Base-by-base conservation (phyloP, 176 grass and related monocot genomes). In the Oryza coarctata region DNA sequence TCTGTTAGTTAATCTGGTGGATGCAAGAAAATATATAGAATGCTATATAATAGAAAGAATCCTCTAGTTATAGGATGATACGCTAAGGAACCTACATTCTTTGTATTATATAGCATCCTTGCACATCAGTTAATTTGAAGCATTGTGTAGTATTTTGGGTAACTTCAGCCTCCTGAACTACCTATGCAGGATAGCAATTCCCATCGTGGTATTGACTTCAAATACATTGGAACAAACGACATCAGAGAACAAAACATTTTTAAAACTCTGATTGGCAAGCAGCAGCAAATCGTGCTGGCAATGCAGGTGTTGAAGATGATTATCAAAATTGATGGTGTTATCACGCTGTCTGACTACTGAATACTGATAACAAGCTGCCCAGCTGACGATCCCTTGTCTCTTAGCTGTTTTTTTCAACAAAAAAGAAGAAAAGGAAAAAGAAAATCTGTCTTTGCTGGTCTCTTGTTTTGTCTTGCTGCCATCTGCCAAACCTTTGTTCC, bases 231-330 rank as follows among this genome's bases (percentile, higher is more conserved):
- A 45, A 91, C 88, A 1, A 97, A 85, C 12, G 17, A 89, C 78
- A 93, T 97, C 88, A 81, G 86, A 85, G 83, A 81, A 71, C 91
- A 97, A 45, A 67, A 89, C 4, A 86, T 93, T 49, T 96, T 96
- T 12, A 90, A 93, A 76, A 89, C 94, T 15, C 52, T 96, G 75
- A 96, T 93, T 15, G 86, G 94, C 73, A 97, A 93, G 85, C 88
- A 97, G 63, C 94, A 93, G 63, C 88, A 93, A 41, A 88, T 97
- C 64, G 52, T 91, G 12, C 73, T 97, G 66, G 88, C 90, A 6
- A 93, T 81, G 0, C 94, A 96, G 86, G 94, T 96, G 43, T 88
- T 93, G 72, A 96, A 96, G 82, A 96, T 93, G 90, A 93, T 96
- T 60, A 83, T 96, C 43, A 96, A 96, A 77, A 96, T 96, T 3